These are phyloP conservation scores for Podosphaera fusca DNA, from an alignment of 2,329 filamentous ascomycete species.

Conservation along the genomic window DNA sequence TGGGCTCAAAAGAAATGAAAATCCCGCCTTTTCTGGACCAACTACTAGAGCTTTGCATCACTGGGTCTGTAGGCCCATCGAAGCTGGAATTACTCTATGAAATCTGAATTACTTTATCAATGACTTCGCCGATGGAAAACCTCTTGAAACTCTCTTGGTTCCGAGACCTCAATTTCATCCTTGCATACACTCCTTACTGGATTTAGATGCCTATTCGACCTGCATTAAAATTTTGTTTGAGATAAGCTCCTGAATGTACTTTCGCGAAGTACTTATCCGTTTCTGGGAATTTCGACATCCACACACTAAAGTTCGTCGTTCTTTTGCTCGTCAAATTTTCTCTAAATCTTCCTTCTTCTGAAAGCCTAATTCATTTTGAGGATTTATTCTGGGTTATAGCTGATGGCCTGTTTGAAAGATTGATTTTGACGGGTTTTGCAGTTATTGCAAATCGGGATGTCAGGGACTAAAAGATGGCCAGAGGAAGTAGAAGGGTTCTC, in stretches of 20 bases:
- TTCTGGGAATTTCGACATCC: not conserved
- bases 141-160: not conserved
- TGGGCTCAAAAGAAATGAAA: not conserved
- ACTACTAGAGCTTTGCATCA: not conserved
- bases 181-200: not conserved
- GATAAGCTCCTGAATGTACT: not conserved
- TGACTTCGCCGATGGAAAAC: not conserved
- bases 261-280: not conserved
- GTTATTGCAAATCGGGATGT: not conserved
- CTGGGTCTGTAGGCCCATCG: not conserved
- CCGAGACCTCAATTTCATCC: not conserved
- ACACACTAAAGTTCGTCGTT: not conserved
- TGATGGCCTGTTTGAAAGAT: not conserved
- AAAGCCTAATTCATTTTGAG: not conserved
- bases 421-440: not conserved
- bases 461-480: not conserved
- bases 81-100: not conserved
- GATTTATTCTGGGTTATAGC: not conserved
- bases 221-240: not conserved
- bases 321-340: not conserved
- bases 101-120: not conserved
- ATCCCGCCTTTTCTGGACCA: no score
- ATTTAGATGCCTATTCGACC: not conserved
- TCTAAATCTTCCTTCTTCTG: not conserved
- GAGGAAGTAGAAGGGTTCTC: not conserved